Base-by-base conservation (phyloP, 2,329 filamentous ascomycete species). In the Emericellopsis cladophorae region DNA sequence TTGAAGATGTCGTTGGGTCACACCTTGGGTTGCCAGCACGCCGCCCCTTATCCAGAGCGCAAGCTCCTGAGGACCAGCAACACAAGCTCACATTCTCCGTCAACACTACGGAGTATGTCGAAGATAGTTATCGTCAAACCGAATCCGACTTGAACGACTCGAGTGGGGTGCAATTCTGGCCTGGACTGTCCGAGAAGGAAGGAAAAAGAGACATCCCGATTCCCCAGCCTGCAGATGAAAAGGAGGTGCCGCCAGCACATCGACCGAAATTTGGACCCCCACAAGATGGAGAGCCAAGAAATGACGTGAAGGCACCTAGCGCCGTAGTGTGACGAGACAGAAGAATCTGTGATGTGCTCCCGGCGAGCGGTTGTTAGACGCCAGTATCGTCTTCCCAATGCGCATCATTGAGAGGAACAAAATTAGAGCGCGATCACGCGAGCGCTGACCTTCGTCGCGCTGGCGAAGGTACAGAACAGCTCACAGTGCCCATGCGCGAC, bases 241-340 rank as follows among this genome's bases (percentile, higher is more conserved):
- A 40, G 18, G 24, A 21, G 39, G 35, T 8, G 32, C 32, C 26
- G 26, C 26, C 26, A 29, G 26, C 26, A 21, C 32, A 35, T 35
- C 32, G 38, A 40, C n/a, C 14, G 39, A 41, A 41, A 43, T 38
- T 40, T 43, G 32, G 36, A 14, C 41, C 41, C 41, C 41, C 41
- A 43, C 18, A 37, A 43, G 31, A 37, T 18, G 29, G 37, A 39
- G 24, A 36, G 37, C 41, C 37, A 39, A 39, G 37, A 43, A 15
- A 40, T 39, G 41, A 43, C 37, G 41, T 40, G 26, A 31, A 42
- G 36, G 10, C 36, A 26, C 22, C 36, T 11, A 24, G 12, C 18
- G 36, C 36, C 7, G 36, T 37, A 4, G 5, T 31, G 22, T 21
- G n/a, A 38, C 36, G 22, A 21, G 12, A n/a, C n/a, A 6, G 36